A percentile compares a stretch with the other conserved stretches of the same genome.
phyloP scores from a whole-genome alignment of 371 early-diverging fungal genomes.

The Mucor irregularis region DNA sequence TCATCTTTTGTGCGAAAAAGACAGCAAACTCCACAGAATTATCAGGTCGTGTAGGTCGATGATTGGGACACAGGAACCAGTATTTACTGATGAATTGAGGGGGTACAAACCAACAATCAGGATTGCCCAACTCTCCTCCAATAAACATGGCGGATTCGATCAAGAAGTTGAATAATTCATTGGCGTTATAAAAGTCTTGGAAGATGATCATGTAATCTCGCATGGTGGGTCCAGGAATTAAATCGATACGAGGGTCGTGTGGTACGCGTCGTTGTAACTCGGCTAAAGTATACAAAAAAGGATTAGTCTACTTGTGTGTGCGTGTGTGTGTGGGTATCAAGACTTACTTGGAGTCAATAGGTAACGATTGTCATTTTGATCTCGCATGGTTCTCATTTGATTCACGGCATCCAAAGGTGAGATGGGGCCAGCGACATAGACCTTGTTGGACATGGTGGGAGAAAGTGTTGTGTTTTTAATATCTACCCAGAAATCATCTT shows the following conservation, averaged over 20 bases:
- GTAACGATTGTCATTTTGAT: slow-evolving; percentile 16
- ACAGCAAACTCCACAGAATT: slow-evolving; percentile 25
- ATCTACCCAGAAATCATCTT: slow-evolving; percentile 17
- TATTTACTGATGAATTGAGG: slow-evolving; percentile 25
- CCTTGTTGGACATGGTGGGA: slow-evolving; percentile 1
- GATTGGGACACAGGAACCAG: slow-evolving; percentile 32
- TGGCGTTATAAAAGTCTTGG: slow-evolving; percentile 44
- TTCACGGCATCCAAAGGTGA: slow-evolving; percentile 22
- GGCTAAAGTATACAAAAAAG: slow-evolving; percentile 19
- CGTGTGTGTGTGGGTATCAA: not conserved
- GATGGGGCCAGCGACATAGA: slow-evolving; percentile 20
- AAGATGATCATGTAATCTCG: slow-evolving; percentile 50
- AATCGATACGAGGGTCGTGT: slow-evolving; percentile 50
- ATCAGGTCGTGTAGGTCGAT: slow-evolving; percentile 21
- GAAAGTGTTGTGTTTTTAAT: not conserved
- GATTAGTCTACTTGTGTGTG: not conserved
- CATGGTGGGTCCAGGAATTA: slow-evolving; percentile 45
- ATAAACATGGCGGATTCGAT: slow-evolving; percentile 37
- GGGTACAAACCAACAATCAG: slow-evolving; percentile 36
- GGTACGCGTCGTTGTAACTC: slow-evolving; percentile 45
- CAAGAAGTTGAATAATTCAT: slow-evolving; percentile 41
- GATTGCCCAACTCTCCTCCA: slow-evolving; percentile 40
- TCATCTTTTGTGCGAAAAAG: slow-evolving; percentile 15
- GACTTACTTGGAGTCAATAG: slow-evolving; percentile 21
- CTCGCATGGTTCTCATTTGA: slow-evolving; percentile 16